Evolutionary conservation across 202 grass and related monocot species (phyloP).

Genomic region (Carex arenaria): DNA sequence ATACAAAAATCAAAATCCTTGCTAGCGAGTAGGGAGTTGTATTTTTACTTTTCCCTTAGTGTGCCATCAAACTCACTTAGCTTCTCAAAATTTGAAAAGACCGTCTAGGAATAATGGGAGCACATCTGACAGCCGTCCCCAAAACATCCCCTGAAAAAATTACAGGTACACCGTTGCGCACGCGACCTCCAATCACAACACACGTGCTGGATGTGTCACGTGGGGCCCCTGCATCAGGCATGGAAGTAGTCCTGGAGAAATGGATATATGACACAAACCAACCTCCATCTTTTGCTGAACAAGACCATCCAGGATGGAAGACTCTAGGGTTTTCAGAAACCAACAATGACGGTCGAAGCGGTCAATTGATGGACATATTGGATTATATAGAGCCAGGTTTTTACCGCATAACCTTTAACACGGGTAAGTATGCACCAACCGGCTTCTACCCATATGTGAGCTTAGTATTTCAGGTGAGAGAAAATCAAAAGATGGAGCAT

Average conservation of each 20-base stretch:
- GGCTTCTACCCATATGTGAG: slow-evolving; percentile 91
- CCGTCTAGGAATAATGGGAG: slow-evolving; percentile 73
- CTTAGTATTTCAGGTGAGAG: slow-evolving; percentile 78
- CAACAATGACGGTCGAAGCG: slow-evolving; percentile 75
- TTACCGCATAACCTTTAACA: slow-evolving; percentile 85
- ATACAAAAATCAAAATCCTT: background rate
- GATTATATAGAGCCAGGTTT: slow-evolving; percentile 58
- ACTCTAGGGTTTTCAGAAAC: slow-evolving; percentile 62
- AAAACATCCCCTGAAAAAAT: slow-evolving; percentile 55
- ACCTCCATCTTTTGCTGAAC: slow-evolving; percentile 46
- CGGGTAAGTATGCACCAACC: slow-evolving; percentile 54
- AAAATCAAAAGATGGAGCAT: slow-evolving; percentile 59
- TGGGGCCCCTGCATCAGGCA: slow-evolving; percentile 71
- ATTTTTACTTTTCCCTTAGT: background rate
- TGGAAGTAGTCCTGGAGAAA: slow-evolving; percentile 74
- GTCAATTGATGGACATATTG: slow-evolving; percentile 67
- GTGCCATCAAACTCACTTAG: slow-evolving; percentile 25
- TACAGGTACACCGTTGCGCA: slow-evolving; percentile 56
- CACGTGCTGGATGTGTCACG: slow-evolving; percentile 69
- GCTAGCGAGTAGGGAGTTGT: background rate
- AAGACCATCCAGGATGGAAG: slow-evolving; percentile 49
- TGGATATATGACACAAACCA: slow-evolving; percentile 47
- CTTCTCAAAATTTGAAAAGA: slow-evolving; percentile 50
- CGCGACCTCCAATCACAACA: slow-evolving; percentile 81
- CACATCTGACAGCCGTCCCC: slow-evolving; percentile 56